Conservation (phyloP, 495 filamentous ascomycete genomes). For the Penicillium goetzii region DNA sequence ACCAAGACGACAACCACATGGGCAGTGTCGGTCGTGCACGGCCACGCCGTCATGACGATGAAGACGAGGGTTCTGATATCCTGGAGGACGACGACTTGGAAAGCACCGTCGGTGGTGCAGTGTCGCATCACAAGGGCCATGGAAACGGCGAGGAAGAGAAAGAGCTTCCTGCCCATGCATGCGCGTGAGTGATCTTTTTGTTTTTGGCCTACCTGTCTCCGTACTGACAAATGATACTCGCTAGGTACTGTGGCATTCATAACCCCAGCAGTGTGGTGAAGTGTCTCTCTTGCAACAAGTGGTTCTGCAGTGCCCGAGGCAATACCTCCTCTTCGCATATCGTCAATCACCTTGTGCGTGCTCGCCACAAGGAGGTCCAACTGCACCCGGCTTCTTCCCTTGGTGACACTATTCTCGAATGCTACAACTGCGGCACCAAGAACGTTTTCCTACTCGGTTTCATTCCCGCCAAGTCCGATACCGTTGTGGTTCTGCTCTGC, state of each 20-base stretch:
- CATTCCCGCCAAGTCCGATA: conserved; percentile 98
- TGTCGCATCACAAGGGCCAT: conserved; percentile 69
- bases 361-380: conserved; percentile 97
- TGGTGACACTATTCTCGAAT: conserved; percentile 95
- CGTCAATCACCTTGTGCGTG: conserved; percentile 96
- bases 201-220: background rate
- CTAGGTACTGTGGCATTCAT: conserved; percentile 96
- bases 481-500: conserved; percentile 94
- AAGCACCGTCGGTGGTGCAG: conserved; percentile 83
- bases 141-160: conserved; percentile 80
- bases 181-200: conserved; percentile 70
- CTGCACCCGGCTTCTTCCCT: conserved; percentile 94
- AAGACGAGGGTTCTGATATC: conserved; percentile 83
- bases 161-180: conserved; percentile 92
- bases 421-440: conserved; percentile 99
- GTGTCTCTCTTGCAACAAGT: conserved; percentile 93
- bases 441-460: conserved; percentile 99
- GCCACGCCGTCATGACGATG: conserved; percentile 75
- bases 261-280: conserved; percentile 94
- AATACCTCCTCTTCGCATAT: conserved; percentile 98
- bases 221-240: conserved; percentile 24
- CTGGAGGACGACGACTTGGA: conserved; percentile 91
- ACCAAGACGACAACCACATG: conserved; percentile 76
- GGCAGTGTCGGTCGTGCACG: conserved; percentile 62
- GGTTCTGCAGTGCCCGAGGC: conserved; percentile 98